Conservation (phyloP, 129 eudicot genomes). For the Smallanthus sonchifolius region DNA sequence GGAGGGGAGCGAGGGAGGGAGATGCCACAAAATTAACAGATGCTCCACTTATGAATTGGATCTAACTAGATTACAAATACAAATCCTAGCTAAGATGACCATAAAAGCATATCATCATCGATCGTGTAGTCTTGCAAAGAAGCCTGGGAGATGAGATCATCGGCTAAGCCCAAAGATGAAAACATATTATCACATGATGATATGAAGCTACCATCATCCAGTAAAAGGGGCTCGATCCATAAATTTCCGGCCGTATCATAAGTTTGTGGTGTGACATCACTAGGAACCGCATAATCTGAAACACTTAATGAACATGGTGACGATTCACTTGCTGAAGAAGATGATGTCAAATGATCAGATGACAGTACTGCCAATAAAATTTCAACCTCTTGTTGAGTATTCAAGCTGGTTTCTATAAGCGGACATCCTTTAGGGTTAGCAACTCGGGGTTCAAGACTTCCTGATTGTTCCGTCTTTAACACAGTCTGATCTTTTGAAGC, state of each 20-base stretch:
- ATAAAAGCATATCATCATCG: conserved; percentile 22
- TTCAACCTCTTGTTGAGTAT: conserved; percentile 14
- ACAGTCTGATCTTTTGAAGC: neutral
- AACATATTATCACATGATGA: conserved; percentile 20
- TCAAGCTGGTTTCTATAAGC: neutral
- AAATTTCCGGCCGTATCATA: neutral
- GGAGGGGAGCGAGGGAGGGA: too few species aligned
- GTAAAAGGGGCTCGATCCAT: conserved; percentile 3
- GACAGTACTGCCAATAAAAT: neutral
- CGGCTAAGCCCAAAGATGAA: conserved; percentile 17
- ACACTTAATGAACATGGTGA: conserved; percentile 17
- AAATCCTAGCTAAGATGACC: conserved; percentile 21
- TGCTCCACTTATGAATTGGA: too few species aligned
- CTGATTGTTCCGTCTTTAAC: neutral
- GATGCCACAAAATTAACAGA: too few species aligned
- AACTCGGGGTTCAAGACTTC: neutral
- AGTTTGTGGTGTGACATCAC: conserved; percentile 8
- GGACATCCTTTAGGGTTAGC: neutral
- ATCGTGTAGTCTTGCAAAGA: conserved; percentile 6
- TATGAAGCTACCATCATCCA: neutral
- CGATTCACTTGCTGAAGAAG: conserved; percentile 16
- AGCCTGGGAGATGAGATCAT: conserved; percentile 10
- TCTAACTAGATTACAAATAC: too few species aligned
- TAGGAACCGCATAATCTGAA: conserved; percentile 8
- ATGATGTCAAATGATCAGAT: neutral